Evolutionary conservation across 257 asterid genomes (phyloP), one percentile per base, ranked within the genome.

Genomic region (Solanum clarkiae): DNA sequence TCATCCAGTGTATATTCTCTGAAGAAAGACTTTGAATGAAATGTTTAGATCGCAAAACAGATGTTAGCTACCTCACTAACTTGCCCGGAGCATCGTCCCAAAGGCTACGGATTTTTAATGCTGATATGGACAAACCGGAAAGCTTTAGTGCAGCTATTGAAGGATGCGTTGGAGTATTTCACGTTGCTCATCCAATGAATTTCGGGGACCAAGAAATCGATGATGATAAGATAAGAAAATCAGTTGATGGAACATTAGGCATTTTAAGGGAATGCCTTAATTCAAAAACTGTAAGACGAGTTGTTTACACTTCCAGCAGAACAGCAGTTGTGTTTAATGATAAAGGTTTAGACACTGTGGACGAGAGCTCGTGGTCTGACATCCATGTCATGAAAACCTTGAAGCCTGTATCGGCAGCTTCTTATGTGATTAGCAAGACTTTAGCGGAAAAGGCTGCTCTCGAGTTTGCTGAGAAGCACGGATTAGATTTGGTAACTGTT

Each of bases 91-190:
- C 97, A 79, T 62, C 36, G 0, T 32, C 91, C 8, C 92, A 91
- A 26, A 89, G 92, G 84, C 91, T 94, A 7, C 68, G 66, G 16
- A 86, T 94, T 42, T 93, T 91, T 93, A 62, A 63, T 44, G 98
- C 98, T 1, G 94, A 94, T 81, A 87, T 94, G 24, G 91, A 90
- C 74, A 84, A 88, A 0, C 94, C 97, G 1, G 91, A 87, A 15
- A 86, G 85, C 69, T 94, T 94, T 53, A 72, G 56, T 1, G 83
- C 90, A 4, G 91, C 97, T 80, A 82, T 94, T 2, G 87, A 90
- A 57, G 98, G 95, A 7, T 94, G 97, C 90, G 5, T 40, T 81
- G 95, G 97, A 3, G 93, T 93, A 10, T 94, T 93, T 87, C 98
- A 94, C 89, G 87, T 84, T 83, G 97, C 97, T 29, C 98, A 94